Evolutionary conservation across 805 yeast genomes (phyloP).

Genomic region (Hanseniaspora pseudoguilliermondii): DNA sequence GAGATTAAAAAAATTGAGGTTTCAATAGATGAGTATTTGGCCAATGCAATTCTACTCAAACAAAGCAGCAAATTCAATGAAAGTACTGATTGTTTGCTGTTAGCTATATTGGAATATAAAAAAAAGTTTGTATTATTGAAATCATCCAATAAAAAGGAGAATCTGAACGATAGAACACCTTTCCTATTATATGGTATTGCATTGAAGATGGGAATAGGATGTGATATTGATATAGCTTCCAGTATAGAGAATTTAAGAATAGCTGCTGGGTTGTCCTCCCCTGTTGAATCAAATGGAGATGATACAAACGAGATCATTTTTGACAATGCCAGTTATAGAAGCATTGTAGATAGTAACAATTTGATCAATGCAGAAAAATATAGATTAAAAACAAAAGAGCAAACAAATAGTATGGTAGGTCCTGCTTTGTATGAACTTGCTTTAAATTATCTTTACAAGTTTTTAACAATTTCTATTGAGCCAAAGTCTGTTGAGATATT

Average conservation of each 20-base stretch:
- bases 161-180: slow-evolving; percentile 44
- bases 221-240: slow-evolving; percentile 39
- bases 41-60: slow-evolving; percentile 36
- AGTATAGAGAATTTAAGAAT: slow-evolving; percentile 50
- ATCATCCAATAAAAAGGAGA: not conserved
- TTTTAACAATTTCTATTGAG: not conserved
- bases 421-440: slow-evolving; percentile 10
- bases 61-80: slow-evolving; percentile 50
- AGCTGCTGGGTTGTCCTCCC: slow-evolving; percentile 32
- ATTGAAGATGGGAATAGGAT: slow-evolving; percentile 56
- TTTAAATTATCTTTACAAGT: not conserved
- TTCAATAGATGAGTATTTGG: slow-evolving; percentile 5
- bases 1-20: not conserved
- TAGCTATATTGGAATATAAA: slow-evolving; percentile 39
- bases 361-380: not conserved
- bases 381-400: not conserved
- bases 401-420: not conserved
- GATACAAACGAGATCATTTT: not conserved
- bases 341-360: not conserved
- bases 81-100: slow-evolving; percentile 53
- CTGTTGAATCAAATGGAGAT: slow-evolving; percentile 3
- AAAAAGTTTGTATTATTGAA: not conserved
- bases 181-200: slow-evolving; percentile 60
- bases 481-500: not conserved
- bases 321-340: not conserved